A percentile compares a stretch with the other conserved stretches of the same genome.
phyloP scores from a whole-genome alignment of 495 filamentous ascomycete genomes.

The Chaetomium fimeti region DNA sequence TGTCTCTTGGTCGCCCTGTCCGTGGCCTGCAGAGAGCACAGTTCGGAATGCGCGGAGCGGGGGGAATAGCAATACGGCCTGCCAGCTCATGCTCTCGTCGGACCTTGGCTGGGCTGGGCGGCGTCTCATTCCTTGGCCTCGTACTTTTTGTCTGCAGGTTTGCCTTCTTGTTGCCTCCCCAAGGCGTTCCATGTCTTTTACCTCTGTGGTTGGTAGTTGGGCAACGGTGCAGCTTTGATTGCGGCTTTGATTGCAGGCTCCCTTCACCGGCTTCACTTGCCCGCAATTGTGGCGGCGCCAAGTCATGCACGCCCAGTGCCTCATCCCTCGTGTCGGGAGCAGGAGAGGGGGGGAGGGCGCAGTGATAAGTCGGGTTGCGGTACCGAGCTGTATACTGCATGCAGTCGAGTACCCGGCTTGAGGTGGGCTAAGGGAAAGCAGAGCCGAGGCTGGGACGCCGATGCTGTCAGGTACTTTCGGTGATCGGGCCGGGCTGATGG shows the following conservation, averaged over 20 bases:
- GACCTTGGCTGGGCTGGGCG: too few relatives aligned
- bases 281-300: slow-evolving; percentile 6
- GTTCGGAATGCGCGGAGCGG: background rate
- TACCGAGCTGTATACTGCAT: too few relatives aligned
- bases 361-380: background rate
- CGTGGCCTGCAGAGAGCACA: background rate
- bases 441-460: background rate
- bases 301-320: background rate
- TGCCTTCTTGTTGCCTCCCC: too few relatives aligned
- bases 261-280: background rate
- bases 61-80: background rate
- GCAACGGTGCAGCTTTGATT: background rate
- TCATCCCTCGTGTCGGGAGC: slow-evolving; percentile 8
- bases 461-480: background rate
- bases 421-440: background rate
- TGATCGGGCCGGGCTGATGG: background rate
- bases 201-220: too few relatives aligned
- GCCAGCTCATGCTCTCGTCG: background rate
- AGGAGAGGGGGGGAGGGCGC: background rate
- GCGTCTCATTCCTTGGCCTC: background rate
- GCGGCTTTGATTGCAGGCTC: background rate
- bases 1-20: background rate
- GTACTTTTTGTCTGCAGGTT: too few relatives aligned
- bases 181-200: too few relatives aligned
- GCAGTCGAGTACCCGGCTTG: too few relatives aligned